These are phyloP conservation scores for Scheffersomyces illinoinensis DNA, from an alignment of 1,139 yeast species.

Conservation along the genomic window DNA sequence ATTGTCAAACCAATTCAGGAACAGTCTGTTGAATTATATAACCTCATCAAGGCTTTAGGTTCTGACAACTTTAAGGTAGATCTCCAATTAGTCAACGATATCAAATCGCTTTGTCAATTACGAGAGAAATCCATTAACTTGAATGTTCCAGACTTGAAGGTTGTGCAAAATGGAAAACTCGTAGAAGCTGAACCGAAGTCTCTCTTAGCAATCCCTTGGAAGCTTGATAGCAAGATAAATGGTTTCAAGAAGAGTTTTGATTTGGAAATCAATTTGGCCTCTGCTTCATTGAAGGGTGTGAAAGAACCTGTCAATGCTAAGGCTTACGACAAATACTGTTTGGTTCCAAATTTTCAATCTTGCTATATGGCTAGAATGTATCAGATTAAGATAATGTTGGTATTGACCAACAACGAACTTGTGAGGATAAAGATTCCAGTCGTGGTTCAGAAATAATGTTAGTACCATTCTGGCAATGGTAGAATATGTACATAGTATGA, in stretches of 20 bases:
- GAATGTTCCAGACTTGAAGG: conserved; percentile 14
- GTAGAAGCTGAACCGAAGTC: not conserved
- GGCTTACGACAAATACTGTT: conserved; percentile 15
- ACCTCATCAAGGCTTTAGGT: conserved; percentile 23
- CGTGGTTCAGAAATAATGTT: conserved; percentile 10
- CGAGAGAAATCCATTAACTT: conserved; percentile 31
- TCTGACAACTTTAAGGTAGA: conserved; percentile 30
- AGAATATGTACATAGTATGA: not conserved
- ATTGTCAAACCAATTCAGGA: conserved; percentile 24
- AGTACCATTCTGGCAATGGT: conserved; percentile 1
- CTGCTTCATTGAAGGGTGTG: conserved; percentile 3
- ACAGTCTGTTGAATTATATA: conserved; percentile 20
- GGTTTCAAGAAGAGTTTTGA: conserved; percentile 5
- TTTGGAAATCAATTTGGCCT: conserved; percentile 7
- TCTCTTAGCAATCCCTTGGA: conserved; percentile 5
- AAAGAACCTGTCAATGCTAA: not conserved
- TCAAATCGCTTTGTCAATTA: conserved; percentile 28
- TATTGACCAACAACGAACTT: conserved; percentile 18
- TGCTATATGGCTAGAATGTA: conserved; percentile 24
- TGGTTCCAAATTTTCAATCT: conserved; percentile 27
- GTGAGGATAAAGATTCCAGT: conserved; percentile 20
- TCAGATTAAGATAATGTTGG: conserved; percentile 17
- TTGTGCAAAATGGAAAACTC: not conserved
- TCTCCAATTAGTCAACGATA: conserved; percentile 29
- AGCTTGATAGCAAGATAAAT: not conserved